Percentiles rank a stretch among this genome's conserved stretches.
Conservation (phyloP, 495 filamentous ascomycete species). For the Tuber aestivum region DNA sequence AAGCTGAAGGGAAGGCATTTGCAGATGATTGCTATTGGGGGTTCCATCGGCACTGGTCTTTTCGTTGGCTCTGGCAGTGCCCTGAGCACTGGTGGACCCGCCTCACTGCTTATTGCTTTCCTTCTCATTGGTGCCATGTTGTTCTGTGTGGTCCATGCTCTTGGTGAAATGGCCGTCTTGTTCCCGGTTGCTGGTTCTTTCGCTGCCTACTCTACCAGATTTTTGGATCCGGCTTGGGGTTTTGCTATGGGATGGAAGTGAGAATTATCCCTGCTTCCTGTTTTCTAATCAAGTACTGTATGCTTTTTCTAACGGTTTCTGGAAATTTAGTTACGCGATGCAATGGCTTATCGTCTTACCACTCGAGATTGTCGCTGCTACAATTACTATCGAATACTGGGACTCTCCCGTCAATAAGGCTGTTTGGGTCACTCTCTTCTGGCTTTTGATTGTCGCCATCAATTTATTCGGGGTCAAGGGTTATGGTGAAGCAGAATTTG, state of each 20-base stretch:
- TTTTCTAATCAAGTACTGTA: conserved; percentile 10
- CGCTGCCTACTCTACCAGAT: conserved; percentile 84
- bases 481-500: conserved; percentile 87
- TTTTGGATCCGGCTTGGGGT: conserved; percentile 91
- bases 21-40: conserved; percentile 96
- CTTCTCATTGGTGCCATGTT: conserved; percentile 79
- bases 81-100: conserved; percentile 73
- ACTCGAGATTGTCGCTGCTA: conserved; percentile 83
- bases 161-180: conserved; percentile 85
- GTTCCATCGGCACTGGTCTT: conserved; percentile 90
- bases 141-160: conserved; percentile 83
- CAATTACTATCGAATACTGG: conserved; percentile 87
- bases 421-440: conserved; percentile 81
- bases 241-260: conserved; percentile 98
- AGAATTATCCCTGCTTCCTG: conserved; percentile 36
- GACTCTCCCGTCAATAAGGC: conserved; percentile 59
- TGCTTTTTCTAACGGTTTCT: not conserved
- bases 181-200: conserved; percentile 93
- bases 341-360: conserved; percentile 90
- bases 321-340: conserved; percentile 62
- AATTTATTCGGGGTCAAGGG: conserved; percentile 82
- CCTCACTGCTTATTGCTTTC: conserved; percentile 76
- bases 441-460: conserved; percentile 64
- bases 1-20: conserved; percentile 77
- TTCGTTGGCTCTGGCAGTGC: conserved; percentile 84